These are phyloP conservation scores for Phaeosphaeria sp. DNA, from an alignment of 2,329 filamentous ascomycete species.

Conservation along the genomic window DNA sequence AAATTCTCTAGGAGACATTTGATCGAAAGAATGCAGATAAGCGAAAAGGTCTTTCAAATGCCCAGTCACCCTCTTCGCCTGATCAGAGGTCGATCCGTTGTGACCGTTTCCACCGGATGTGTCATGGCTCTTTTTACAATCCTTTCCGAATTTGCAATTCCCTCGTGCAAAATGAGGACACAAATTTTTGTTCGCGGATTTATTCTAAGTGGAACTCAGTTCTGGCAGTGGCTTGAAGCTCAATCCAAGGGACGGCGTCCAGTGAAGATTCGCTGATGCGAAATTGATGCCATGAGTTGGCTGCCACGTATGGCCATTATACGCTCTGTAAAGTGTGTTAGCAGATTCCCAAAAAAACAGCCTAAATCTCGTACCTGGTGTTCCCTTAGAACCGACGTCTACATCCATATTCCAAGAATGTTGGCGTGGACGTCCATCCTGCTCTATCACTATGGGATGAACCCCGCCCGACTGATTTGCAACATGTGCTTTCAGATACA, in stretches of 20 bases:
- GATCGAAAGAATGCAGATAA: too few relatives aligned
- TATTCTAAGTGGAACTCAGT: neutral
- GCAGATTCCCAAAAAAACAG: too few relatives aligned
- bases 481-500: neutral
- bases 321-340: too few relatives aligned
- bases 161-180: neutral
- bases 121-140: slow-evolving; percentile 2
- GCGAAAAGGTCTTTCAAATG: neutral
- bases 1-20: too few relatives aligned
- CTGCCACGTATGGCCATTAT: too few relatives aligned
- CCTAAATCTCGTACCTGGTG: too few relatives aligned
- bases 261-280: neutral
- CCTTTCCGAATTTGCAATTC: neutral
- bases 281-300: neutral
- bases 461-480: neutral
- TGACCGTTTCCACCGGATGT: neutral
- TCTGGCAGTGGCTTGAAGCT: neutral
- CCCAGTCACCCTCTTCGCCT: neutral
- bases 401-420: neutral
- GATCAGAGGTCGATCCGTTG: neutral
- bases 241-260: neutral
- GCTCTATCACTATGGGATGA: neutral
- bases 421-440: neutral
- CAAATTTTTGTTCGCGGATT: neutral
- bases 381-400: neutral